These are phyloP conservation scores for Pythium vanterpoolii DNA, from an alignment of 352 stramenopile genomes.

Conservation along the genomic window DNA sequence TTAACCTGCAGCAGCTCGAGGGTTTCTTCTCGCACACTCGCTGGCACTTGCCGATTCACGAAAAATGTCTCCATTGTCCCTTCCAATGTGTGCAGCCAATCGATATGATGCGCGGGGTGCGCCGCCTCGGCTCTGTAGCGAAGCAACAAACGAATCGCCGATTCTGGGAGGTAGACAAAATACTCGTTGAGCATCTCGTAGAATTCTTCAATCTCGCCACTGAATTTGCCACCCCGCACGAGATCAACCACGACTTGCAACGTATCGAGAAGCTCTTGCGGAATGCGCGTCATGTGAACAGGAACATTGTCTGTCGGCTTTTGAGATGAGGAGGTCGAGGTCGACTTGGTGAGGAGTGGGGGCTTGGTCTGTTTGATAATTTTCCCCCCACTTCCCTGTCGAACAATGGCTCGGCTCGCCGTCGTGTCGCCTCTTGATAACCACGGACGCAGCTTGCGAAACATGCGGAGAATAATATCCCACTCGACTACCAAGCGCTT, in stretches of 20 bases:
- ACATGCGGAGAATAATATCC: slow-evolving; percentile 83
- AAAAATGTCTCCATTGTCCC: slow-evolving; percentile 67
- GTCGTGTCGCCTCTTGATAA: slow-evolving; percentile 29
- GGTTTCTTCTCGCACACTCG: slow-evolving; percentile 57
- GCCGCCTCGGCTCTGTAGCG: slow-evolving; percentile 52
- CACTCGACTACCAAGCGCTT: slow-evolving; percentile 56
- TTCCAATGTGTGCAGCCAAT: slow-evolving; percentile 64
- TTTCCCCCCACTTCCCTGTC: neutral
- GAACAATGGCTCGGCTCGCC: neutral
- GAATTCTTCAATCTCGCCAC: slow-evolving; percentile 68
- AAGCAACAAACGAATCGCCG: slow-evolving; percentile 58
- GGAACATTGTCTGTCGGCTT: slow-evolving; percentile 3
- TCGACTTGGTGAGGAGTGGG: neutral
- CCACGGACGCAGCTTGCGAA: slow-evolving; percentile 63
- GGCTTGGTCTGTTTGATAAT: neutral
- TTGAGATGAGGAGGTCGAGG: neutral
- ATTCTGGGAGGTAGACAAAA: slow-evolving; percentile 55
- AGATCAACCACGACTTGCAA: slow-evolving; percentile 72
- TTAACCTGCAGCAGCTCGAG: slow-evolving; percentile 71
- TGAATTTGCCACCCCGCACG: slow-evolving; percentile 53
- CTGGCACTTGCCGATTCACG: slow-evolving; percentile 36
- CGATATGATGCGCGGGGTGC: slow-evolving; percentile 59
- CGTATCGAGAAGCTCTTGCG: slow-evolving; percentile 74
- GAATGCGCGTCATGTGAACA: slow-evolving; percentile 68
- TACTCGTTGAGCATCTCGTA: slow-evolving; percentile 75